A percentile compares a stretch with the other conserved stretches of the same genome.
Conservation (phyloP, 2,329 filamentous ascomycete species). For the Microdochium paspali region DNA sequence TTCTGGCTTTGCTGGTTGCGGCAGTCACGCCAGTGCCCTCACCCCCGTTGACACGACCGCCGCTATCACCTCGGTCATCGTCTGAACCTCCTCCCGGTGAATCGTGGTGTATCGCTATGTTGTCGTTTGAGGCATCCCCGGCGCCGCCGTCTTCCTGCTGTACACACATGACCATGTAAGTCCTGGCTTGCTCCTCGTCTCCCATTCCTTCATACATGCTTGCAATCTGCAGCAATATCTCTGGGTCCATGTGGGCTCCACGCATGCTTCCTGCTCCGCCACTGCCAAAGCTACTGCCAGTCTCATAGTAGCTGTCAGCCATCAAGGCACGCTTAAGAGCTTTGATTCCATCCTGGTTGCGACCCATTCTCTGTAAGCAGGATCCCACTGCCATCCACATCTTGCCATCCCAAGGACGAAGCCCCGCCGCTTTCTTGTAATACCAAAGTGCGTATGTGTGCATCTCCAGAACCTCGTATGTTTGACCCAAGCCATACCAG, state of each 20-base stretch:
- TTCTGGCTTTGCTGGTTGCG: conserved; percentile 81
- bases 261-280: conserved; percentile 35
- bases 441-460: conserved; percentile 96
- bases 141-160: conserved; percentile 76
- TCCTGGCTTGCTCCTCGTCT: conserved; percentile 70
- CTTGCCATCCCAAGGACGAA: conserved; percentile 94
- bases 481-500: conserved; percentile 95
- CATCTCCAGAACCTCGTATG: conserved; percentile 97
- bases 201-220: conserved; percentile 75
- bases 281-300: conserved; percentile 44
- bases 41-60: conserved; percentile 19
- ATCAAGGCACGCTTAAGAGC: conserved; percentile 87
- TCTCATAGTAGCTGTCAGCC: conserved; percentile 78
- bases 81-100: conserved; percentile 31
- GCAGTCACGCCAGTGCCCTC: conserved; percentile 73
- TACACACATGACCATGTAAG: conserved; percentile 93
- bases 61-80: conserved; percentile 21
- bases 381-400: conserved; percentile 98
- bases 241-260: conserved; percentile 67
- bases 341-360: conserved; percentile 84
- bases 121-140: conserved; percentile 31
- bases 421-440: conserved; percentile 86
- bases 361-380: conserved; percentile 82
- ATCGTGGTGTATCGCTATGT: conserved; percentile 46
- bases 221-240: conserved; percentile 84